A percentile compares a stretch with the other conserved stretches of the same genome.
phyloP scores from a whole-genome alignment of 176 grass and related monocot species.

The Tillandsia fasciculata region DNA sequence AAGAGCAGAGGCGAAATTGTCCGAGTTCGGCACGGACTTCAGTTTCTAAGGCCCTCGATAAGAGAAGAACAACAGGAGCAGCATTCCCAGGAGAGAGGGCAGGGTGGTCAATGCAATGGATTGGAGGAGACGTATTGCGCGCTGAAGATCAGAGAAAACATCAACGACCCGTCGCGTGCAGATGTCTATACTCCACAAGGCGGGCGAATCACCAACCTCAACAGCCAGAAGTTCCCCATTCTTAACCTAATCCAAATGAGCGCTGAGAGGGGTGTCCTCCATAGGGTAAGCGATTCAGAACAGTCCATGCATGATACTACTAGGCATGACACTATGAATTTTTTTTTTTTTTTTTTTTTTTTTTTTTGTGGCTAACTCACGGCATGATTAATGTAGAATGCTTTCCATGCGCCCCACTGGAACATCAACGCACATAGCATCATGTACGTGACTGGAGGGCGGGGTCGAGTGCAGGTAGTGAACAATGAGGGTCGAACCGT shows the following conservation, averaged over 20 bases:
- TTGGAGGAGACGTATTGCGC: background rate
- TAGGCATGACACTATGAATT: too few relatives aligned
- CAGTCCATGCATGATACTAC: background rate
- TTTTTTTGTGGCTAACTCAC: background rate
- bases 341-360: background rate
- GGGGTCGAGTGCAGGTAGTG: background rate
- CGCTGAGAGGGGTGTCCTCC: conserved; percentile 6
- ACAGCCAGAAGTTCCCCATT: conserved; percentile 6
- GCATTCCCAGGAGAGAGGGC: too few relatives aligned
- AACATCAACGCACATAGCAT: conserved; percentile 16
- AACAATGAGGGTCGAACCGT: background rate
- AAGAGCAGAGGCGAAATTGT: background rate
- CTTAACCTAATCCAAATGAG: conserved; percentile 3
- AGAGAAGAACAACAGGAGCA: too few relatives aligned
- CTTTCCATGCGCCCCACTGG: background rate
- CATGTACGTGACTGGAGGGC: conserved; percentile 5
- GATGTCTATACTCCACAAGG: conserved; percentile 3
- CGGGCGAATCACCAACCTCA: background rate
- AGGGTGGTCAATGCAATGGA: background rate
- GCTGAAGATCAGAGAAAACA: conserved; percentile 6
- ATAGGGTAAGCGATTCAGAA: background rate
- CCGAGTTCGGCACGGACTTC: background rate
- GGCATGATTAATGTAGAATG: background rate
- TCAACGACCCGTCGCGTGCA: background rate
- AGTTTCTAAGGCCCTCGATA: background rate